phyloP scores from a whole-genome alignment of 176 grass and related monocot genomes.

The Rhynchospora pubera region DNA sequence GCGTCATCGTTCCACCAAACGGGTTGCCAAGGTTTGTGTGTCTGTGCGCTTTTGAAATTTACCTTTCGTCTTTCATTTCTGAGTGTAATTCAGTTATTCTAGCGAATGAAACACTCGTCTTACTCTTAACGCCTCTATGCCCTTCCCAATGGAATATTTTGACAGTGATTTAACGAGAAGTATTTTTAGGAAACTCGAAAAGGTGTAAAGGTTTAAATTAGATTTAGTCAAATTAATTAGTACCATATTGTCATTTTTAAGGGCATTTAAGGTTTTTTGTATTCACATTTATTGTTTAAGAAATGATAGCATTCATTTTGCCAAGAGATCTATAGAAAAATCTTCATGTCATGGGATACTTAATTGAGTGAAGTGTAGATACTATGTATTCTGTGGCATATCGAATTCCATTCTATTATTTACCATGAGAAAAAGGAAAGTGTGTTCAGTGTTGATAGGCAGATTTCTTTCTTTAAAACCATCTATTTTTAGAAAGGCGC shows the following conservation, averaged over 20 bases:
- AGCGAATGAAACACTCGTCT: background rate
- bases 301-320: background rate
- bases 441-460: background rate
- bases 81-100: background rate
- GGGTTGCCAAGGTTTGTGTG: constrained; percentile 53
- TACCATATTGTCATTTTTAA: background rate
- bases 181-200: background rate
- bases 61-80: background rate
- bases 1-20: constrained; percentile 52
- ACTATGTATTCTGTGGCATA: background rate
- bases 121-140: background rate
- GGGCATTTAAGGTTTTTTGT: too few species aligned
- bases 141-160: background rate
- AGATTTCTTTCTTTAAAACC: background rate
- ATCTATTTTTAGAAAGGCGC: background rate
- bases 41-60: background rate
- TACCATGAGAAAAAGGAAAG: background rate
- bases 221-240: background rate
- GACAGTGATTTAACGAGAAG: background rate
- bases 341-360: background rate
- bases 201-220: background rate
- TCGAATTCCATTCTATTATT: background rate
- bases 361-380: background rate
- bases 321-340: background rate
- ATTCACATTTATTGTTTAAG: background rate